A percentile compares a stretch with the other conserved stretches of the same genome.
These are phyloP conservation scores for Escovopsis weberi DNA, from an alignment of 2,329 filamentous ascomycete genomes.

Conservation along the genomic window DNA sequence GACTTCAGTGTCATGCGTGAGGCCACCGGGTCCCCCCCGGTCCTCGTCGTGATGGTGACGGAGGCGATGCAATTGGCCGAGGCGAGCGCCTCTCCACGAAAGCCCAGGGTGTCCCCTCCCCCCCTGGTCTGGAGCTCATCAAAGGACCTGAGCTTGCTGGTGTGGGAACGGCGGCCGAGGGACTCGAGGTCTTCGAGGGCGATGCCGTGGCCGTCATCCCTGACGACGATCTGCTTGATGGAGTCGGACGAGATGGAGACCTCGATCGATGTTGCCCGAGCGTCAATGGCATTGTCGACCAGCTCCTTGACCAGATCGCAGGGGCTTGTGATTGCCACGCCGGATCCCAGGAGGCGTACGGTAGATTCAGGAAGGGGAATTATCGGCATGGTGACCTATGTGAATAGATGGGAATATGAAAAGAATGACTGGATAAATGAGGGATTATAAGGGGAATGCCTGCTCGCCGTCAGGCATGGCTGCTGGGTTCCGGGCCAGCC, in stretches of 20 bases:
- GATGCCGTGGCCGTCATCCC: slow-evolving; percentile 64
- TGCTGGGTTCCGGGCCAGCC: no score
- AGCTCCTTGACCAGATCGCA: slow-evolving; percentile 58
- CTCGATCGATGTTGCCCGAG: slow-evolving; percentile 50
- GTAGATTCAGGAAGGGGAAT: slow-evolving; percentile 31
- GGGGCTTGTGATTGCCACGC: slow-evolving; percentile 44
- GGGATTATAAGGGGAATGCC: no score
- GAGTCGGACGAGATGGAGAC: slow-evolving; percentile 51
- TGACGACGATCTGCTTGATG: slow-evolving; percentile 53
- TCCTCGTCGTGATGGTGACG: slow-evolving; percentile 49
- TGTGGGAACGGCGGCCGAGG: slow-evolving; percentile 53
- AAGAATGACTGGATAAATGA: no score
- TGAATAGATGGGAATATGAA: no score
- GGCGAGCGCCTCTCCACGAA: slow-evolving; percentile 60
- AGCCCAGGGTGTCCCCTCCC: slow-evolving; percentile 50
- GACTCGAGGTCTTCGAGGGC: slow-evolving; percentile 42
- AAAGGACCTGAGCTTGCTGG: slow-evolving; percentile 56
- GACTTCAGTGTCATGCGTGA: slow-evolving; percentile 28
- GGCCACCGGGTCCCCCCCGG: slow-evolving; percentile 45
- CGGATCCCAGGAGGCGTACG: slow-evolving; percentile 43
- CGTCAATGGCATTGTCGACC: slow-evolving; percentile 64
- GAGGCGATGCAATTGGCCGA: slow-evolving; percentile 46
- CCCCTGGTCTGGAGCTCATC: slow-evolving; percentile 44
- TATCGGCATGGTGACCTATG: slow-evolving; percentile 29
- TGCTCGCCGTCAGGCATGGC: no score